Evolutionary conservation across 169 alveolate species (phyloP), one percentile per base, ranked within the genome.

Genomic region (Plasmodium berghei): DNA sequence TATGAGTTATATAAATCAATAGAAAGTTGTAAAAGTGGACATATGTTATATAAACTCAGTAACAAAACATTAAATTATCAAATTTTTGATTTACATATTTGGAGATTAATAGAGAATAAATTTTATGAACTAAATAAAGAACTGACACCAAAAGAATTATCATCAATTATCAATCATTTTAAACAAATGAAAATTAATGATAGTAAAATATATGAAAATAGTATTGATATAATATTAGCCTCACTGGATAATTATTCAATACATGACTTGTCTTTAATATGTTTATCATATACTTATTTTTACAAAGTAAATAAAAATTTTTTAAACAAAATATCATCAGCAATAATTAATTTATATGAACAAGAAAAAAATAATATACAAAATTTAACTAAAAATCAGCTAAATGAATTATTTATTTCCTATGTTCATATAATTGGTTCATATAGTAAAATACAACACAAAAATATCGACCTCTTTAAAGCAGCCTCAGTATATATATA

Each of bases 351-450:
- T 46, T 56, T 75, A 20, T 75, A 67, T 42, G 75, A 72, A 40
- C 71, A 45, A 18, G 88, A 46, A 69, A 70, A 48, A 64, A 89
- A 61, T 22, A 67, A 61, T 64, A 89, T 52, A 69, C 71, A 63
- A 10, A 52, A 72, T 16, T 69, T 55, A 9, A 66, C 59, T 49
- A 73, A 59, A 73, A 72, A 66, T 14, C 71, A 59, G 40, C 46
- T 83, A 40, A 28, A 64, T 12, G 71, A 72, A 40, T 40, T 34
- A 28, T 87, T 89, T 24, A 91, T 90, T 46, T 93, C 96, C 12
- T 93, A 89, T 67, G 93, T 92, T n/a, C 96, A 93, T 90, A 89
- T 93, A 18, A 73, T 93, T 28, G 95, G 95, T 5, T 80, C 96
- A 4, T 93, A 71, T 49, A 83, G 94, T 16, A 91, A 91, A 85